Evolutionary conservation across 2,329 filamentous ascomycete species (phyloP), one percentile per base, ranked within the genome.

Genomic region (Capronia coronata): DNA sequence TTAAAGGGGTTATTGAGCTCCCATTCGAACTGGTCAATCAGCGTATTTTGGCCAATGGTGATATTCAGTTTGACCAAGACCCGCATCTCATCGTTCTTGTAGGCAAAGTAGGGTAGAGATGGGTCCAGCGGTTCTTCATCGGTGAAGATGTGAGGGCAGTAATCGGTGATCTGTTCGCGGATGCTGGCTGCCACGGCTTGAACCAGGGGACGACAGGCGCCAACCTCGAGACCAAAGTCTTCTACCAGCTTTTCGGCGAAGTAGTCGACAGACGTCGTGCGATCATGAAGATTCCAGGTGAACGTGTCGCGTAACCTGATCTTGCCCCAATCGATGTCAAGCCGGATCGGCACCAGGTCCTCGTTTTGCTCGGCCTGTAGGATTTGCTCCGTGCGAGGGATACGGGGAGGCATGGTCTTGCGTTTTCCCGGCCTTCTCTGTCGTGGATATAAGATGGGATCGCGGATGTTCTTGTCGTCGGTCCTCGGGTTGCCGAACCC

Each of bases 41-140:
- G 75, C 0, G 90, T 97, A 64, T 94, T 87, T 56, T 87, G 85
- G 34, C 91, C 93, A 63, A 98, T 96, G 5, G 93, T 97, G 63
- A 98, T 95, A 68, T 97, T 96, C 43, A 98, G 76, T 68, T 96
- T 97, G 68, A 98, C 82, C 37, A 94, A 73, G 59, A 98, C 86
- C 43, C 93, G 85, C 91, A 98, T 96, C 71, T 98, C 93, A 65
- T 98, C 93, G 64, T 98, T 95, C 69, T 97, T 97, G 73, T 96
- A 95, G 5, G 93, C 90, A 32, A 79, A 83, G 65, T 97, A 97
- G 0, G 91, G 90, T 10, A 94, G 75, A 63, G 93, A 85, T 1
- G 89, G 86, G 62, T 98, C 91, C 40, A 96, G 75, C 1, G 91
- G 81, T 61, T 95, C 88, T 61, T 97, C 91, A 60, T 94, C 84